Evolutionary conservation across 2,329 filamentous ascomycete species (phyloP), one percentile per base, ranked within the genome.

Genomic region (Penicillium verrucosum): DNA sequence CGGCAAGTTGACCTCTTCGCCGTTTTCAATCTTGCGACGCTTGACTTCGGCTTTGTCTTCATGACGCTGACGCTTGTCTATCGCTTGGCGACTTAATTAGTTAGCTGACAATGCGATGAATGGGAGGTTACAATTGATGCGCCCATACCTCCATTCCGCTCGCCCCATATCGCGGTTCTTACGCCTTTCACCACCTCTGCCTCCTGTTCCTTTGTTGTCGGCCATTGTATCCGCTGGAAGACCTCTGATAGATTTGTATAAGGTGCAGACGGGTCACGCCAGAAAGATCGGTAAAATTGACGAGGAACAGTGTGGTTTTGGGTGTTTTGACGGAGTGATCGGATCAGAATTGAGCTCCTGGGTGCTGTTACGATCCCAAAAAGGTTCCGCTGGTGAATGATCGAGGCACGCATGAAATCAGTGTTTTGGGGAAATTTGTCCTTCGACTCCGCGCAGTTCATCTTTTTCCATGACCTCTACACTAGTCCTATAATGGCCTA

Each of bases 161-260:
- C 87, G 78, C 66, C 87, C 86, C 83, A 87, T 77, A 82, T 88
- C 83, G 73, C 80, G 80, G 71, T 83, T 86, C 82, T 85, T 85
- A 81, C 78, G 77, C 71, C 75, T 70, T 65, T 71, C 68, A 70
- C 70, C 68, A 67, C 68, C 60, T 64, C 65, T 61, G 30, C 71
- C 68, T 65, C 58, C 59, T 69, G 65, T 56, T 62, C 63, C 65
- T 58, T 63, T 68, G 69, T 72, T 67, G 65, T 69, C 68, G 64
- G 71, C 70, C 73, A 72, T 71, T 62, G 65, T 59, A 58, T 54
- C 43, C 59, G 60, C 27, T 46, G 56, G 38, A 66, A 64, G 42
- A 65, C 51, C 40, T 65, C 59, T 30, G 48, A 52, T 41, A 65
- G 38, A n/a, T 61, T 56, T 5, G 57, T 21, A 54, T 57, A 54